Evolutionary conservation across 192 early-diverging fungal genomes (phyloP).

Genomic region (Entomortierella chlamydospora): DNA sequence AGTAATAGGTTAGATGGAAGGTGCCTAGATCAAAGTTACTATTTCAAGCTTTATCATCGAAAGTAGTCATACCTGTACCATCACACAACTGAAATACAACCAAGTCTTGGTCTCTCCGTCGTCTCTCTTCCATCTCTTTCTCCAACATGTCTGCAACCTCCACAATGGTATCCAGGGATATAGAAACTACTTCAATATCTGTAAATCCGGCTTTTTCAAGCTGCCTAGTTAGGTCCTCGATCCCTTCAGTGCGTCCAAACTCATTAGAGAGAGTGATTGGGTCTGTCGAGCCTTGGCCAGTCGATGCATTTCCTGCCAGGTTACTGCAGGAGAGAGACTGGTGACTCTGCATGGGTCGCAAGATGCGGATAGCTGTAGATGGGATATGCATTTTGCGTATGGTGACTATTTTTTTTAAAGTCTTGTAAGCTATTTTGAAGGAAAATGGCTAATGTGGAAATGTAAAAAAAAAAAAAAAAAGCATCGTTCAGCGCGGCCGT

Average conservation of each 20-base stretch:
- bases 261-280: slow-evolving; percentile 34
- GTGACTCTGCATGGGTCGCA: slow-evolving; percentile 17
- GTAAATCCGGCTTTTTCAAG: slow-evolving; percentile 19
- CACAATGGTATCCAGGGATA: slow-evolving; percentile 7
- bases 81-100: slow-evolving; percentile 47
- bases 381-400: slow-evolving; percentile 8
- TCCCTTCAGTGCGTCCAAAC: slow-evolving; percentile 10
- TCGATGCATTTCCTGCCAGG: background rate
- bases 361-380: slow-evolving; percentile 15
- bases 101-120: slow-evolving; percentile 9
- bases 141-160: slow-evolving; percentile 16
- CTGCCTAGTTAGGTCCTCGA: slow-evolving; percentile 12
- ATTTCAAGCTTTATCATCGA: too few species aligned
- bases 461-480: too few species aligned
- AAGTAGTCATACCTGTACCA: slow-evolving; percentile 24
- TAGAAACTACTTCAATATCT: slow-evolving; percentile 17
- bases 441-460: too few species aligned
- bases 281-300: slow-evolving; percentile 1
- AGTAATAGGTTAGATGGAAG: too few species aligned
- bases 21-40: too few species aligned
- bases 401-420: background rate
- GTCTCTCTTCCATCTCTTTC: slow-evolving; percentile 20
- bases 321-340: background rate
- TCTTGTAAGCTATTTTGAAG: slow-evolving; percentile 1
- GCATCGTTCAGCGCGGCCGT: too few species aligned